A percentile compares a stretch with the other conserved stretches of the same genome.
Evolutionary conservation across 2,329 filamentous ascomycete genomes (phyloP).

Genomic region (Emmonsia crescens): DNA sequence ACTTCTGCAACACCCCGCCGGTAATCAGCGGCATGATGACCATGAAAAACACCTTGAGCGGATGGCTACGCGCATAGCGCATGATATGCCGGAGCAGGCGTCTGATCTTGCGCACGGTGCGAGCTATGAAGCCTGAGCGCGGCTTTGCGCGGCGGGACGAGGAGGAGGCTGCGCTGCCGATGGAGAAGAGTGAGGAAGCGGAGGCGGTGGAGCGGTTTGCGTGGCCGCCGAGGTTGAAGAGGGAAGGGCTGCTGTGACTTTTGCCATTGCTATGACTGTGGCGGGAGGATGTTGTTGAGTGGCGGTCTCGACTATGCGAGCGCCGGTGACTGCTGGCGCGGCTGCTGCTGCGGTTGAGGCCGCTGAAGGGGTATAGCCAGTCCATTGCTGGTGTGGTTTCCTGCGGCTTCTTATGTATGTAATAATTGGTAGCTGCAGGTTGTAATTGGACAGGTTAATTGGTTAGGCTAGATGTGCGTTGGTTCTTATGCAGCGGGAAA

Average conservation of each 20-base stretch:
- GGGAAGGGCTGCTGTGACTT: constrained; percentile 32
- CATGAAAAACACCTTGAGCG: constrained; percentile 75
- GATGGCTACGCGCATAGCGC: constrained; percentile 72
- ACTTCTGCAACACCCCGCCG: constrained; percentile 66
- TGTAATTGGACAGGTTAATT: neutral
- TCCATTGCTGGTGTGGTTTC: constrained; percentile 24
- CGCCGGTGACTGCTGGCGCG: constrained; percentile 24
- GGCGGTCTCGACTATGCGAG: constrained; percentile 18
- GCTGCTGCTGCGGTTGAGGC: constrained; percentile 16
- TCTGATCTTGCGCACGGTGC: constrained; percentile 63
- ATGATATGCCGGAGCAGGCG: constrained; percentile 69
- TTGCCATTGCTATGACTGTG: constrained; percentile 13
- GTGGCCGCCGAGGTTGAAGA: constrained; percentile 34
- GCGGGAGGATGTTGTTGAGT: constrained; percentile 21
- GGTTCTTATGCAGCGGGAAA: neutral
- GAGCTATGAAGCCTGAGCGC: constrained; percentile 64
- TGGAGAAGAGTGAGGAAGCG: constrained; percentile 36
- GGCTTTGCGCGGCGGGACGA: constrained; percentile 71
- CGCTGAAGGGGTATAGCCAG: constrained; percentile 34
- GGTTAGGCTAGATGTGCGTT: neutral
- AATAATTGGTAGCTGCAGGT: neutral
- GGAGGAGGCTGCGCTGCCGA: constrained; percentile 41
- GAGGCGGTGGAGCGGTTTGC: constrained; percentile 25
- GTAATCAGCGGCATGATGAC: constrained; percentile 81
- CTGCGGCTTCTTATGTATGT: neutral